Percentiles rank a stretch among this genome's conserved stretches.
phyloP scores from a whole-genome alignment of 1,284 basidiomycete genomes.

The Ustilago esculenta region DNA sequence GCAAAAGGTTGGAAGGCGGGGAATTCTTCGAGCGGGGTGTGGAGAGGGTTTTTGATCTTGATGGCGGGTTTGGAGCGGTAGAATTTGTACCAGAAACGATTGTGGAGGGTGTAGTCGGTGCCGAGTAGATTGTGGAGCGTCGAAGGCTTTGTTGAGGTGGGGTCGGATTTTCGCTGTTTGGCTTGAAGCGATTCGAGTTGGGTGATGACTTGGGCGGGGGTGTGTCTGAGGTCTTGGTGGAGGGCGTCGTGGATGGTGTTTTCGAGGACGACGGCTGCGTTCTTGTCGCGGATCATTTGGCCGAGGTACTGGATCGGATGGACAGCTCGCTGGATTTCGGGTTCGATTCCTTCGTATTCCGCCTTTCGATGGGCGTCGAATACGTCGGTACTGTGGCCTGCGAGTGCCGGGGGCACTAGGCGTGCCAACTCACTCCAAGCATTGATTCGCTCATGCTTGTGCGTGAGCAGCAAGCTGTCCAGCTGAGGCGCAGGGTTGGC shows the following conservation, averaged over 20 bases:
- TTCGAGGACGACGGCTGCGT: slow-evolving; percentile 11
- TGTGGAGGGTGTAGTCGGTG: neutral
- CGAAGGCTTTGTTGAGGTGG: too few relatives aligned
- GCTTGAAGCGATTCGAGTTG: neutral
- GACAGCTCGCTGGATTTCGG: neutral
- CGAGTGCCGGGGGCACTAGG: slow-evolving; percentile 5
- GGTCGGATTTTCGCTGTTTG: neutral
- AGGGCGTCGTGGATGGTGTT: slow-evolving; percentile 10
- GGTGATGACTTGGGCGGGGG: neutral
- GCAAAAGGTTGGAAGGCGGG: slow-evolving; percentile 7
- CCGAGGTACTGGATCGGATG: slow-evolving; percentile 28
- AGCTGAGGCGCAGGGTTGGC: neutral
- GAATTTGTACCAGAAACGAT: slow-evolving; percentile 8
- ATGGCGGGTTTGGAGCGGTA: neutral
- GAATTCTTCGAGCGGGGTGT: slow-evolving; percentile 9
- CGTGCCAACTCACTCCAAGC: slow-evolving; percentile 3
- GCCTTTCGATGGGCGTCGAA: neutral
- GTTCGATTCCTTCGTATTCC: neutral
- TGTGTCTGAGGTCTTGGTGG: neutral
- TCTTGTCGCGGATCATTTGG: slow-evolving; percentile 8
- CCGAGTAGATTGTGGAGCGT: slow-evolving; percentile 3
- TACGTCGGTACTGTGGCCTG: slow-evolving; percentile 1
- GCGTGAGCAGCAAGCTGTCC: neutral
- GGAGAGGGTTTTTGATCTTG: slow-evolving; percentile 10
- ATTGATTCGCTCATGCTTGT: neutral